Evolutionary conservation across 1,139 yeast genomes (phyloP), one percentile per base, ranked within the genome.

Genomic region (Pichia sp.): DNA sequence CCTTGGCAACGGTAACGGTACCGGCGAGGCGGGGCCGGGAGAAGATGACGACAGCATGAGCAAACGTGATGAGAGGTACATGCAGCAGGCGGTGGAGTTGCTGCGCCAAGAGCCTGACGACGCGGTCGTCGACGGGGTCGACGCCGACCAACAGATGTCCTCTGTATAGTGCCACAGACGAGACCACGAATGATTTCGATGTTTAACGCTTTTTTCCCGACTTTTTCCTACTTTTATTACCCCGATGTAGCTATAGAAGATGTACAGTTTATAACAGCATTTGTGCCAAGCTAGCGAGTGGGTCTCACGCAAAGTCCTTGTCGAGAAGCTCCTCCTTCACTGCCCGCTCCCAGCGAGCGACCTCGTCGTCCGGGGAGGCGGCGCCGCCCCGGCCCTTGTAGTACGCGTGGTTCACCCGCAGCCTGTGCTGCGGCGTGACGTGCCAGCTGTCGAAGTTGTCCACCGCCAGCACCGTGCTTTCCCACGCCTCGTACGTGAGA

Each of bases 381-480:
- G 24, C 48, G 17, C 38, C 38, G 4, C 46, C 16, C 30, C 50
- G 38, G 17, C 45, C 55, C 46, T 41, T 49, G 34, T 51, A 55
- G 17, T 53, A 45, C 4, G 53, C 52, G 38, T 48, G 56, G n/a
- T 49, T 49, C 4, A 56, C 58, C 6, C 45, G 40, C 10, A 56
- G 33, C 30, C 5, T 40, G 24, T 34, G n/a, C 4, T 48, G 50
- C 4, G 57, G 55, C 9, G 42, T 36, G 1, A 52, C 40, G 33
- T 27, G 29, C 49, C 54, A 56, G 0, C 97, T 96, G 67, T 88
- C 87, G 60, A 92, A 74, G 66, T 93, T 93, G 71, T 93, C 99
- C 3, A 93, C 85, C 0, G 98, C 97, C 50, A 93, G 72, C 0
- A 89, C 79, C 41, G 96, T 84, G 4, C 96, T 87, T 54, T 88